Conservation (phyloP, 2,329 filamentous ascomycete species). For the Fusarium coicis region DNA sequence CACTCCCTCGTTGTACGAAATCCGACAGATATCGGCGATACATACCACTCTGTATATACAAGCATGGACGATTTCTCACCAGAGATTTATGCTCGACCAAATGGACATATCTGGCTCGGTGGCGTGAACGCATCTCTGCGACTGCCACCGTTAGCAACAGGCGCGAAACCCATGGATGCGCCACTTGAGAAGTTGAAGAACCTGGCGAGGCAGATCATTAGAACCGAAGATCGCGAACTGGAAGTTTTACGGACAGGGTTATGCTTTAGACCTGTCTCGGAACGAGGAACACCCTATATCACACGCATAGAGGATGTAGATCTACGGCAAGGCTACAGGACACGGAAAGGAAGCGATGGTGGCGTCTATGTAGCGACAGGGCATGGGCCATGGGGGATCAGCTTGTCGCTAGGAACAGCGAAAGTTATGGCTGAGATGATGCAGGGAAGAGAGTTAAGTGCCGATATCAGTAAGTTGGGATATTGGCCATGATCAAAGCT, state of each 20-base stretch:
- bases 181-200: constrained; percentile 61
- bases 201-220: constrained; percentile 61
- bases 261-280: constrained; percentile 79
- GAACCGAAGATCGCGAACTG: constrained; percentile 58
- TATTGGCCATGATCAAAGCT: constrained; percentile 4
- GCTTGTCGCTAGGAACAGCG: constrained; percentile 73
- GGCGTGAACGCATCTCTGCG: constrained; percentile 74
- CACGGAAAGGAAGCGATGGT: constrained; percentile 56
- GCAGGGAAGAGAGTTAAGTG: constrained; percentile 66
- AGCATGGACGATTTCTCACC: constrained; percentile 71
- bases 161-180: constrained; percentile 23
- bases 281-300: constrained; percentile 72
- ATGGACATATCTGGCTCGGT: constrained; percentile 77
- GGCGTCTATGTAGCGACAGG: constrained; percentile 78
- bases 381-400: constrained; percentile 82
- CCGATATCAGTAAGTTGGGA: constrained; percentile 59
- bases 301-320: constrained; percentile 64
- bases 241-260: constrained; percentile 72
- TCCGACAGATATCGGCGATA: constrained; percentile 57
- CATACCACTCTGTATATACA: constrained; percentile 77
- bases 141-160: constrained; percentile 61
- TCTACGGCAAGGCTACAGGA: constrained; percentile 62
- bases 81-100: constrained; percentile 75
- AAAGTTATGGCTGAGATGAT: constrained; percentile 77
- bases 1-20: constrained; percentile 76